Percentiles rank a stretch among this genome's conserved stretches.
Evolutionary conservation across 805 yeast genomes (phyloP).

Genomic region (Candida ipomoeae): DNA sequence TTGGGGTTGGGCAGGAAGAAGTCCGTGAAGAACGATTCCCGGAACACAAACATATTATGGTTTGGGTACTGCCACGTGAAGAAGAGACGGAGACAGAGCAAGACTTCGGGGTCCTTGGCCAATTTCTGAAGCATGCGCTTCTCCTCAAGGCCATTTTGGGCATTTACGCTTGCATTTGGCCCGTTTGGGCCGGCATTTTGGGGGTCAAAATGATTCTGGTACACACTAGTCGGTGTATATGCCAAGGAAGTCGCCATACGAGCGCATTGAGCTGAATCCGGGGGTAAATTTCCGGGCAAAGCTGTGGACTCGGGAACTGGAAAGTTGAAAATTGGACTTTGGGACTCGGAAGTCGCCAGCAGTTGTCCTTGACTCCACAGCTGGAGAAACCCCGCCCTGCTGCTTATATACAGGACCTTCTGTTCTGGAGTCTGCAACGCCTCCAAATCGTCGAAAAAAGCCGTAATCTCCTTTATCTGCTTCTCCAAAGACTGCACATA

Average conservation of each 20-base stretch:
- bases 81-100: constrained; percentile 41
- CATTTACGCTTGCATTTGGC: constrained; percentile 26
- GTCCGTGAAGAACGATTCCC: constrained; percentile 59
- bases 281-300: too few species aligned
- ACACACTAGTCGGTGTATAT: constrained; percentile 46
- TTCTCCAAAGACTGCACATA: constrained; percentile 46
- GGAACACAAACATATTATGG: constrained; percentile 55
- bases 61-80: constrained; percentile 68
- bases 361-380: constrained; percentile 24
- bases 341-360: constrained; percentile 17
- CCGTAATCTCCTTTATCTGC: constrained; percentile 22
- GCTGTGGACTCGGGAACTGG: not conserved
- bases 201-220: constrained; percentile 30
- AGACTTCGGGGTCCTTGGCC: constrained; percentile 17
- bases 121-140: constrained; percentile 13
- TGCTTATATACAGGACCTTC: constrained; percentile 19
- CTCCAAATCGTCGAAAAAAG: constrained; percentile 24
- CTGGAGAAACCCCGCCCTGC: constrained; percentile 15
- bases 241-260: constrained; percentile 5
- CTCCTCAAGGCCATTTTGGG: constrained; percentile 14
- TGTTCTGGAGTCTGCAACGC: constrained; percentile 18
- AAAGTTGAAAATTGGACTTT: not conserved
- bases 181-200: constrained; percentile 29
- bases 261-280: too few species aligned
- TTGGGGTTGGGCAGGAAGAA: constrained; percentile 53